Base-by-base conservation (phyloP, 306 rosid species). In the Cicer chorassanicum region DNA sequence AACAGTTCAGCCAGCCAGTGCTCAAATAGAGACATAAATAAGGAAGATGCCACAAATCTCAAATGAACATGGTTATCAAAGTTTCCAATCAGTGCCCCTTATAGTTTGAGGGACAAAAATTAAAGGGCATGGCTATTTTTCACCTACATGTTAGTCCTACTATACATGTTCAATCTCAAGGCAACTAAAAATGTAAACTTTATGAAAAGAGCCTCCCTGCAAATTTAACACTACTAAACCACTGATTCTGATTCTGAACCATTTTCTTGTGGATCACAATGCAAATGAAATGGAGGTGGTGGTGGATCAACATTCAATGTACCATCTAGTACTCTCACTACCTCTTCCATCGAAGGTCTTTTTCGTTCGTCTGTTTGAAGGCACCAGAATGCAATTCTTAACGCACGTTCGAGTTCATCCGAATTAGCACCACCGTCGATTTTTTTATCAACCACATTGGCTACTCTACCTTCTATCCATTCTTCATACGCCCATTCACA, bases 341-440 rank as follows among this genome's bases (percentile, higher is more conserved):
- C 89, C 83, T 92, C 96, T 29, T 81, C 84, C 97, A 92, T 89
- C 0, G 91, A 74, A 53, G 93, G 97, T 76, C 96, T 82, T 72
- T 68, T 65, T 0, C 75, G 77, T 67, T 87, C 90, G n/a, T 89
- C 88, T 41, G 9, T 40, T 79, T 92, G 97, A 59, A 92, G 50
- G 80, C 97, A 92, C 97, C 97, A 92, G 70, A 92, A 92, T 24
- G 92, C 90, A 15, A 88, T 87, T 70, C 96, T 85, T 63, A 92
- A 68, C 6, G 81, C 75, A 18, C 93, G 82, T 46, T 89, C 96
- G 0, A 92, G 86, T 79, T 88, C 90, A 21, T 83, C 85, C 10
- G 12, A 54, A 59, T 70, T 78, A 38, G 38, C 63, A 76, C 75
- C 87, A 21, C 88, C 88, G 2, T 68, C 76, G 6, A 88, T 69